Conservation (phyloP, 1,284 basidiomycete genomes). For the Neolentinus lepideus region DNA sequence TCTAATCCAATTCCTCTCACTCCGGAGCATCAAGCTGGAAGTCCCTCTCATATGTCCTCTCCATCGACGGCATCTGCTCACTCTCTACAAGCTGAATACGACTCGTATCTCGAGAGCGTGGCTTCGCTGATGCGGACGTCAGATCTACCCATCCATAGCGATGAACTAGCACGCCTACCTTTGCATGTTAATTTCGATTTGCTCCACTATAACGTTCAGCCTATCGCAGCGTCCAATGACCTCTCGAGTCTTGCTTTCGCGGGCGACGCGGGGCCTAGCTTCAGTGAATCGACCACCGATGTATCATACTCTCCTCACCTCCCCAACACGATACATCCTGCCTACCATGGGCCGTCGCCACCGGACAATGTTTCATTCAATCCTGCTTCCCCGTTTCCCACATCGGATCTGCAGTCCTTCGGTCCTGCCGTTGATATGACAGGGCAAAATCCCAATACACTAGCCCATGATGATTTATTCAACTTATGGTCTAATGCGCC, state of each 20-base stretch:
- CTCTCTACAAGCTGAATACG: constrained; percentile 25
- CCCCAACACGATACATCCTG: too few relatives aligned
- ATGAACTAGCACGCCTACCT: constrained; percentile 50
- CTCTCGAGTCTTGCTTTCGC: not conserved
- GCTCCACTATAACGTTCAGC: not conserved
- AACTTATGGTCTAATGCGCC: constrained; percentile 3
- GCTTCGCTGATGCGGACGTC: constrained; percentile 11
- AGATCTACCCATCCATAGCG: constrained; percentile 48
- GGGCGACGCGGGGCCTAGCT: not conserved
- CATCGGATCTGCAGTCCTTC: not conserved
- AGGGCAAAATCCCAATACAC: not conserved
- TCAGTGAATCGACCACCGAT: not conserved
- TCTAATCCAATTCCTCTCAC: too few relatives aligned
- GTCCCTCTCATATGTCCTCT: constrained; percentile 4
- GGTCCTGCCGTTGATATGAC: not conserved
- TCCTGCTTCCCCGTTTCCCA: not conserved
- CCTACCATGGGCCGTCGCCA: too few relatives aligned
- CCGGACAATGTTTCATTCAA: too few relatives aligned
- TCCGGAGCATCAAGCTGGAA: not conserved
- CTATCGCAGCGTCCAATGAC: not conserved
- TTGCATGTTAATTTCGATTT: constrained; percentile 25
- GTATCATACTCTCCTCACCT: not conserved
- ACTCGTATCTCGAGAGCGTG: constrained; percentile 18
- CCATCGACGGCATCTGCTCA: constrained; percentile 7
- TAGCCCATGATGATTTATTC: not conserved